Evolutionary conservation across 768 basidiomycete genomes (phyloP).

Genomic region (Boletus rufocinnamomeus): DNA sequence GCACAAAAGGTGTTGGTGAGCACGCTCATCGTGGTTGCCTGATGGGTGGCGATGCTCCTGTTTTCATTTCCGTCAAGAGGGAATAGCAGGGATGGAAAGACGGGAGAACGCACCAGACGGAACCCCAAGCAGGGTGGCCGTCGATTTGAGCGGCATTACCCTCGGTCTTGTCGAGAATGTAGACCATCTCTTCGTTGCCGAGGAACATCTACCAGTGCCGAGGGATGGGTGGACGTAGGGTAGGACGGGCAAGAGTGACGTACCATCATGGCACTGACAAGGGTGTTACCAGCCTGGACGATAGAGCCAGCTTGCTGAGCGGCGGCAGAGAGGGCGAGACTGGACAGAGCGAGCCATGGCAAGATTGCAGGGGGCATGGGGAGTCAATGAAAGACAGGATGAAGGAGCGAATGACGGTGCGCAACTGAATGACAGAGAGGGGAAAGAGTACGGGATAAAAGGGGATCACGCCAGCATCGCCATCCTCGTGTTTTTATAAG

Average conservation of each 20-base stretch:
- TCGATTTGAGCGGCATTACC: constrained; percentile 65
- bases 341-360: constrained; percentile 12
- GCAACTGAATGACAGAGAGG: no score
- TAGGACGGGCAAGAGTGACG: constrained; percentile 7
- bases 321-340: background rate
- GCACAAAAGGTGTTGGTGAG: constrained; percentile 76
- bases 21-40: constrained; percentile 38
- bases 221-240: background rate
- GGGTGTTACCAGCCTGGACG: constrained; percentile 33
- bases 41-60: constrained; percentile 24
- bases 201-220: constrained; percentile 70
- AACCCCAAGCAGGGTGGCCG: constrained; percentile 74
- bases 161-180: constrained; percentile 88
- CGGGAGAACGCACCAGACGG: constrained; percentile 51
- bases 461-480: no score
- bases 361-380: constrained; percentile 1
- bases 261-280: constrained; percentile 56
- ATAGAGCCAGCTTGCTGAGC: constrained; percentile 25
- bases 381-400: background rate
- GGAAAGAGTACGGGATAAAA: no score
- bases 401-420: constrained; percentile 4
- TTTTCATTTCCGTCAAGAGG: background rate
- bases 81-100: background rate
- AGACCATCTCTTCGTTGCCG: constrained; percentile 77
- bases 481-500: no score